These are phyloP conservation scores for Serendipita sp. DNA, from an alignment of 768 basidiomycete species.

Conservation along the genomic window DNA sequence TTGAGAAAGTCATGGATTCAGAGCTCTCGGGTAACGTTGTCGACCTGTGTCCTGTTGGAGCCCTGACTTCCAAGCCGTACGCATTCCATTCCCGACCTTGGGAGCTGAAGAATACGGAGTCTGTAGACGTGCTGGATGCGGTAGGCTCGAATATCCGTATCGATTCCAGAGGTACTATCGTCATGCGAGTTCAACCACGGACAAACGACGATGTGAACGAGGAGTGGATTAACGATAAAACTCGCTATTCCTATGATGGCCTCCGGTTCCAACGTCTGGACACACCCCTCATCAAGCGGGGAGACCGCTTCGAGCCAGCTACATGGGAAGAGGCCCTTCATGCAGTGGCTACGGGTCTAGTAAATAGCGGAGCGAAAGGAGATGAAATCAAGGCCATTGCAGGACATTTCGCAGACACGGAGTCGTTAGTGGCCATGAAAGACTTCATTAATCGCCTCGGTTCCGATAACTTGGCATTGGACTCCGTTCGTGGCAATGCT, in stretches of 20 bases:
- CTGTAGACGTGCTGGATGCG: constrained; percentile 88
- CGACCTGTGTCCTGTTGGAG: constrained; percentile 96
- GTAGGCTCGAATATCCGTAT: constrained; percentile 93
- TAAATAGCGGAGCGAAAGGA: constrained; percentile 62
- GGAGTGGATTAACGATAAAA: constrained; percentile 99
- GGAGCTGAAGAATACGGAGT: constrained; percentile 98
- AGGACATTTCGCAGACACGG: constrained; percentile 86
- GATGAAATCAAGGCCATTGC: constrained; percentile 93
- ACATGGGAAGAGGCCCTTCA: constrained; percentile 83
- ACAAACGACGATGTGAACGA: constrained; percentile 98
- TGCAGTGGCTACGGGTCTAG: constrained; percentile 64
- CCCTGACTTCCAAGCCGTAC: constrained; percentile 95
- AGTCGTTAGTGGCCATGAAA: constrained; percentile 84
- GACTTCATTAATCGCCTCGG: constrained; percentile 86
- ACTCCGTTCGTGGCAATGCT: constrained; percentile 51
- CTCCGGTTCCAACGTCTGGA: constrained; percentile 91
- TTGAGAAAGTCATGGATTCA: constrained; percentile 94
- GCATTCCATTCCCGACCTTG: constrained; percentile 95
- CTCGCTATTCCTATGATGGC: constrained; percentile 91
- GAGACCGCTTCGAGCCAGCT: constrained; percentile 81
- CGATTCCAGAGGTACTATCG: constrained; percentile 87
- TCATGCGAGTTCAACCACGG: constrained; percentile 93
- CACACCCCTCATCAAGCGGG: constrained; percentile 74
- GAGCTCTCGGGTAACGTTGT: constrained; percentile 95
- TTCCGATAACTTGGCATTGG: constrained; percentile 82